Evolutionary conservation across 2,329 filamentous ascomycete species (phyloP), one percentile per base, ranked within the genome.

Genomic region (Hypoxylon sp.): DNA sequence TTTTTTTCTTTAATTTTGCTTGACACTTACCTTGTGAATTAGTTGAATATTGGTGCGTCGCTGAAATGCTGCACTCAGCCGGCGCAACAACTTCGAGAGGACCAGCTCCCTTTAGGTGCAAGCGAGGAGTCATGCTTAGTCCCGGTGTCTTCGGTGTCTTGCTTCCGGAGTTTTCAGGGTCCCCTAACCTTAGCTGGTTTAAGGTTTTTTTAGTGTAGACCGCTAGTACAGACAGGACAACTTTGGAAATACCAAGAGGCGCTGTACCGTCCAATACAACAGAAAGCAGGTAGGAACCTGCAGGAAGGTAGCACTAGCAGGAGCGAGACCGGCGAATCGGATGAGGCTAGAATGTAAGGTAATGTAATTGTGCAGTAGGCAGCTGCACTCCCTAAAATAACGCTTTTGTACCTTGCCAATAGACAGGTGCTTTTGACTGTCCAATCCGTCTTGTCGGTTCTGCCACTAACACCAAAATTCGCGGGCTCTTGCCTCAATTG

Each of bases 241-340:
- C 43, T 59, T 52, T 49, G 23, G 23, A 28, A 66, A 46, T 66
- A 69, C 66, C 67, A 63, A 62, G 56, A 66, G 36, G 48, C 36
- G 55, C 48, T 21, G 56, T 43, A 50, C 34, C 21, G 51, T 28
- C 19, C 34, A 53, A 53, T 59, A 49, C 32, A 36, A 48, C 14
- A 32, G 32, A n/a, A 59, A 32, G 43, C 43, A n/a, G 64, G 61
- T 64, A 63, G 61, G 59, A 59, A 61, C 51, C 60, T 65, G 66
- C 58, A 65, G 62, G 52, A 65, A 58, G 34, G 66, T 64, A 45
- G 28, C 30, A 53, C 51, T 28, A 48, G 48, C n/a, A 50, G 50
- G 11, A 60, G 65, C 68, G 68, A 71, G 19, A 71, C 65, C 68
- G 68, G 68, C 68, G 65, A 71, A 71, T 66, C 68, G 63, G 65